Base-by-base conservation (phyloP, 495 filamentous ascomycete genomes). In the Echria macrotheca region DNA sequence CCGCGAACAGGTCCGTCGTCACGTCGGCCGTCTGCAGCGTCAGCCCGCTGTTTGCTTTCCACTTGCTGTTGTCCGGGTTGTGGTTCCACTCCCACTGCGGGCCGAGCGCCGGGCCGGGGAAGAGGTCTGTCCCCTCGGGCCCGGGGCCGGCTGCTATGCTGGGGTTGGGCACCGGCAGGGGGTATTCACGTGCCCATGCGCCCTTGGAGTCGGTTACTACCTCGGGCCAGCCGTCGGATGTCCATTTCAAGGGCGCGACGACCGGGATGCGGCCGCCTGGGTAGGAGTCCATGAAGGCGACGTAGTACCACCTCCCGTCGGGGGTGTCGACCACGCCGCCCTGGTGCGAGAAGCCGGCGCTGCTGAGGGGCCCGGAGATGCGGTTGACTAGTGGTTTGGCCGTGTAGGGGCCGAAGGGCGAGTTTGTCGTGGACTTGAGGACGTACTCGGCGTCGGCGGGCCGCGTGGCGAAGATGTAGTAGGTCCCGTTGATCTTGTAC, bases 11-110 rank as follows among this genome's bases (percentile, higher is more conserved):
- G 44, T 80, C 74, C 31, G 59, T 60, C 6, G 78, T 82, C 2
- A 80, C 67, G 1, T 70, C 71, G 8, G 72, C 75, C 1, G 77
- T 75, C 14, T 52, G 49, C n/a, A 83, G 58, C 3, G 60, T 65
- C 5, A 83, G 43, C 1, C 66, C 64, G 9, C 33, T 29, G 2
- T 28, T 42, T 37, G 61, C 35, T 19, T 24, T 6, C 24, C 33
- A 73, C 40, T 64, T 69, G 11, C 50, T 56, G 24, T 60, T 60
- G 29, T 81, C 75, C 0, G 79, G 79, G 47, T 81, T 80, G 35
- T 81, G 78, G 54, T 83, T 83, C 79, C 80, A 83, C 53, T 83
- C 78, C 77, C 77, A 81, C 23, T 69, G 59, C 0, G 66, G 57
- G 5, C 64, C 54, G 3, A 83, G 52, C 4, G 54, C 43, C 5